phyloP scores from a whole-genome alignment of 2,329 filamentous ascomycete species.

The Alternaria brassicae region DNA sequence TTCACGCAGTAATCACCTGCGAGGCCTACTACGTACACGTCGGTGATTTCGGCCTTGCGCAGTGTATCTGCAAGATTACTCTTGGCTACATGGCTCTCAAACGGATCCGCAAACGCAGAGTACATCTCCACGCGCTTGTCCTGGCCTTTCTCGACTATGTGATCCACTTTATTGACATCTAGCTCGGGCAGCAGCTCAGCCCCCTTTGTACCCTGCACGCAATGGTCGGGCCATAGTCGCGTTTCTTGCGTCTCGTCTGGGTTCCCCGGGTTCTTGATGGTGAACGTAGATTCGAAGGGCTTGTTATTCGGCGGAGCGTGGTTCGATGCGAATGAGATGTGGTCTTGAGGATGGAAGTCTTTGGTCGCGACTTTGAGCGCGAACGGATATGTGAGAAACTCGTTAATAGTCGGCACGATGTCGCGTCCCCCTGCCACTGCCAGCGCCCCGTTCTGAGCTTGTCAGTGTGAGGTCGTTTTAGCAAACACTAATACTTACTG shows the following conservation, averaged over 20 bases:
- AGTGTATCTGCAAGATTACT: slow-evolving; percentile 69
- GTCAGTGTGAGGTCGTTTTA: slow-evolving; percentile 21
- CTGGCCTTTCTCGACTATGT: slow-evolving; percentile 78
- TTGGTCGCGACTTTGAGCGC: slow-evolving; percentile 80
- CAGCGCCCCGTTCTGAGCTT: slow-evolving; percentile 77
- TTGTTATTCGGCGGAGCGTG: slow-evolving; percentile 68
- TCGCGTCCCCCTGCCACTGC: slow-evolving; percentile 77
- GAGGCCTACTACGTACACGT: slow-evolving; percentile 86
- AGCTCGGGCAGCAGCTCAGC: slow-evolving; percentile 78
- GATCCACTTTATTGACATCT: slow-evolving; percentile 64
- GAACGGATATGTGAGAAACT: slow-evolving; percentile 75
- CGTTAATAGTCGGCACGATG: slow-evolving; percentile 75
- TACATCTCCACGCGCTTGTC: slow-evolving; percentile 87
- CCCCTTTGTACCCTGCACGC: slow-evolving; percentile 76
- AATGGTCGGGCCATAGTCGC: slow-evolving; percentile 89
- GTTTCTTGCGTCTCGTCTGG: slow-evolving; percentile 68
- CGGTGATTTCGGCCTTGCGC: slow-evolving; percentile 66
- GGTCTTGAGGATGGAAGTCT: slow-evolving; percentile 84
- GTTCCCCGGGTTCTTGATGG: slow-evolving; percentile 72
- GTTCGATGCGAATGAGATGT: slow-evolving; percentile 89
- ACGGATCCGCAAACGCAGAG: slow-evolving; percentile 85
- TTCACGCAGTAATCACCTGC: slow-evolving; percentile 91
- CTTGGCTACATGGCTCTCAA: slow-evolving; percentile 65
- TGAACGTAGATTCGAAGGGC: slow-evolving; percentile 71
- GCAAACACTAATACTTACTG: slow-evolving; percentile 62